phyloP scores from a whole-genome alignment of 2,329 filamentous ascomycete species.

The Calonectria pseudoreteaudii region DNA sequence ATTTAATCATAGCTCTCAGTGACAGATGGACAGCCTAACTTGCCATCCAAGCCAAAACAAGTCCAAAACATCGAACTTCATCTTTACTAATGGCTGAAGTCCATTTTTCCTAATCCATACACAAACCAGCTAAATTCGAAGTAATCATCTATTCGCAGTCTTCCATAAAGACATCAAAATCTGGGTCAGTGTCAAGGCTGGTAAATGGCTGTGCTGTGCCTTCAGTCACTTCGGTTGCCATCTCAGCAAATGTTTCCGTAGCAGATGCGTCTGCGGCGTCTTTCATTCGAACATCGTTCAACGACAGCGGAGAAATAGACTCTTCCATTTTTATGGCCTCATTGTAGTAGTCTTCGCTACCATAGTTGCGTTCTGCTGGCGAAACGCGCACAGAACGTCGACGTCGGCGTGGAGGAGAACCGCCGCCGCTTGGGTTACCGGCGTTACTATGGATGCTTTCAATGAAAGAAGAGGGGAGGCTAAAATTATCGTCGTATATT shows the following conservation, averaged over 20 bases:
- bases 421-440: neutral
- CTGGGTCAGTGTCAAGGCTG: too few species aligned
- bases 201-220: neutral
- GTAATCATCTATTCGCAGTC: neutral
- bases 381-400: neutral
- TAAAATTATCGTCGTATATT: neutral
- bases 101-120: too few species aligned
- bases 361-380: neutral
- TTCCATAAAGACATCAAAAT: neutral
- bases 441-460: too few species aligned
- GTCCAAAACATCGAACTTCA: neutral
- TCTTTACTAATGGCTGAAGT: neutral
- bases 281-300: neutral
- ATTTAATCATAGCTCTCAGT: neutral
- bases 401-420: neutral
- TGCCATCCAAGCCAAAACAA: neutral
- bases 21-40: neutral
- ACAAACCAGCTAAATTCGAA: neutral
- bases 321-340: neutral
- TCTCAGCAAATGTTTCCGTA: neutral
- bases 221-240: neutral
- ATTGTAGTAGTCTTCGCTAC: neutral
- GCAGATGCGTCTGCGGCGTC: neutral
- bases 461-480: neutral
- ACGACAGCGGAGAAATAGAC: neutral